Evolutionary conservation across 495 filamentous ascomycete species (phyloP).

Genomic region (Talaromyces borbonicus): DNA sequence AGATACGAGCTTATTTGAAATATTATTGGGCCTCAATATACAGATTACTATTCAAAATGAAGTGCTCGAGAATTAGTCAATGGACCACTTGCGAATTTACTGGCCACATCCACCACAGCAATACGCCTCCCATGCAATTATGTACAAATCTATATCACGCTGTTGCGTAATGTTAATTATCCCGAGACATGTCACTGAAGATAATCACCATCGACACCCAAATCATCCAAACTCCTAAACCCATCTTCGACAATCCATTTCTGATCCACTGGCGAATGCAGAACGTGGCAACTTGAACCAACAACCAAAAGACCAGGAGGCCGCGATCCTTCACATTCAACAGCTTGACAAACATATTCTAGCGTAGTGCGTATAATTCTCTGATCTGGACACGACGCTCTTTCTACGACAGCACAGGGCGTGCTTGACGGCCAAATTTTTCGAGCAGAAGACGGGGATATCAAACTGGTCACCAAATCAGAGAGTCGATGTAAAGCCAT

Average conservation of each 20-base stretch:
- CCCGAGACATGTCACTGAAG: slow-evolving; percentile 1
- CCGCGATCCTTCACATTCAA: slow-evolving; percentile 81
- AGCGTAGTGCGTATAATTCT: slow-evolving; percentile 82
- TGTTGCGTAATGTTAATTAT: not conserved
- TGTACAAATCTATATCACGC: not conserved
- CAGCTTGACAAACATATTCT: slow-evolving; percentile 64
- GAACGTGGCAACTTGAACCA: slow-evolving; percentile 70
- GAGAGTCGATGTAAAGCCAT: slow-evolving; percentile 87
- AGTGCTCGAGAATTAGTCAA: too few relatives aligned
- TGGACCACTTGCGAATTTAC: too few relatives aligned
- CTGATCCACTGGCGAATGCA: slow-evolving; percentile 42
- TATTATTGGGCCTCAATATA: too few relatives aligned
- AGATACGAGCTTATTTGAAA: too few relatives aligned
- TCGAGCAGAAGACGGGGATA: slow-evolving; percentile 16
- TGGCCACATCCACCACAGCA: not conserved
- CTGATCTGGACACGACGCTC: slow-evolving; percentile 92
- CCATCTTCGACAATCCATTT: slow-evolving; percentile 89
- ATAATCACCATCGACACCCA: slow-evolving; percentile 20
- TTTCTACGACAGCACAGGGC: slow-evolving; percentile 86
- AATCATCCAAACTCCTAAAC: slow-evolving; percentile 53
- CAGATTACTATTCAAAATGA: too few relatives aligned
- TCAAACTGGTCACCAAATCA: slow-evolving; percentile 58
- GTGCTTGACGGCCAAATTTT: slow-evolving; percentile 44
- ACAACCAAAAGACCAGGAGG: slow-evolving; percentile 90
- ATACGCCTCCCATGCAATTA: slow-evolving; percentile 4